phyloP scores from a whole-genome alignment of 2,329 filamentous ascomycete species.

The Thermochaetoides dissita region DNA sequence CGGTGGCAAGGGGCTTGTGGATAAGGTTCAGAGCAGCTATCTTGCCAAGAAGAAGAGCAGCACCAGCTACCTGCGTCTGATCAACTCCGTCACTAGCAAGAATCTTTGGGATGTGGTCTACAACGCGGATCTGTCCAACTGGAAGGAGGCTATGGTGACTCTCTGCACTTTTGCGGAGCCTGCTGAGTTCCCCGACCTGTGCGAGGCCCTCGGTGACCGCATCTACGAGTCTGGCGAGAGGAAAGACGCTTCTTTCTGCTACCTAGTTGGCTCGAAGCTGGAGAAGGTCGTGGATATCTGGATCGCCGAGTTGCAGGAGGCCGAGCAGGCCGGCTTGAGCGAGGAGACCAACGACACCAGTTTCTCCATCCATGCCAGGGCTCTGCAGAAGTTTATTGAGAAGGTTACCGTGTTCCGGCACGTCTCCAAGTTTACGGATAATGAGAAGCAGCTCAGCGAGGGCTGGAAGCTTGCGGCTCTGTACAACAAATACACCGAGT shows the following conservation, averaged over 20 bases:
- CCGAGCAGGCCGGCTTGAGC: slow-evolving; percentile 61
- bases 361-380: slow-evolving; percentile 82
- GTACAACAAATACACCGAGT: slow-evolving; percentile 93
- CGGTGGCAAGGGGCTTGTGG: slow-evolving; percentile 80
- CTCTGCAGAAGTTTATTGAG: slow-evolving; percentile 87
- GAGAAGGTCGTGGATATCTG: slow-evolving; percentile 95
- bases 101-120: slow-evolving; percentile 97
- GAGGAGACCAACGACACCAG: slow-evolving; percentile 58
- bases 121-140: slow-evolving; percentile 82
- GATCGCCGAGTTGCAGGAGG: slow-evolving; percentile 77
- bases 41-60: slow-evolving; percentile 67
- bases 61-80: slow-evolving; percentile 81
- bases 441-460: slow-evolving; percentile 53
- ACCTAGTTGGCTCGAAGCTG: slow-evolving; percentile 84
- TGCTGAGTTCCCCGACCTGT: slow-evolving; percentile 83
- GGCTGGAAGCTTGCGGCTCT: slow-evolving; percentile 81
- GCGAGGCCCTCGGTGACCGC: slow-evolving; percentile 85
- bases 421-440: slow-evolving; percentile 80
- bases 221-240: slow-evolving; percentile 64
- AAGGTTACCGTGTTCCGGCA: slow-evolving; percentile 96
- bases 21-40: slow-evolving; percentile 87
- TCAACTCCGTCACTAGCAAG: slow-evolving; percentile 86
- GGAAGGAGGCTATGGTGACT: slow-evolving; percentile 95
- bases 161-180: slow-evolving; percentile 91
- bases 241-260: slow-evolving; percentile 94